Conservation (phyloP, 2,329 filamentous ascomycete genomes). For the Aspergillus cejpii region DNA sequence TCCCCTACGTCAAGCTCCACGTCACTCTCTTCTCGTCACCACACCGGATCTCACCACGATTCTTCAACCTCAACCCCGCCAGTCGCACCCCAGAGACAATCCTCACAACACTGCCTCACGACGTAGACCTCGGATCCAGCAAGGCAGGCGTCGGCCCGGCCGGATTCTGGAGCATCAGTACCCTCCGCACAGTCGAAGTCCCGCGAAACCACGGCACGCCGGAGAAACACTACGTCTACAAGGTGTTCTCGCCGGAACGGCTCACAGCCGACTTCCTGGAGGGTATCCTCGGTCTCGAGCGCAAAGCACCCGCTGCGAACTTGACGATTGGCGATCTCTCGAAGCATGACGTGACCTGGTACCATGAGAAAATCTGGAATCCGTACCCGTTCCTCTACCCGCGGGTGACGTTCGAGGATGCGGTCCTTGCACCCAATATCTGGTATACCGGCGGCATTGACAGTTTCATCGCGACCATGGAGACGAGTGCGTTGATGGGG, state of each 20-base stretch:
- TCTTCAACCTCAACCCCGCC: conserved; percentile 58
- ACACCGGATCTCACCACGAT: conserved; percentile 60
- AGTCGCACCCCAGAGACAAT: conserved; percentile 61
- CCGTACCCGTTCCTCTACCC: conserved; percentile 83
- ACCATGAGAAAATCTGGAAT: conserved; percentile 68
- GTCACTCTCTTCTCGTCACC: conserved; percentile 85
- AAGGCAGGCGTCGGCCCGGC: conserved; percentile 60
- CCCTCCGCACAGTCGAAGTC: conserved; percentile 59
- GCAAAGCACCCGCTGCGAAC: conserved; percentile 18
- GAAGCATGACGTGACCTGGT: conserved; percentile 60
- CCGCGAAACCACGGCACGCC: conserved; percentile 32
- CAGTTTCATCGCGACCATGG: conserved; percentile 95
- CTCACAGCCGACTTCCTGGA: conserved; percentile 45
- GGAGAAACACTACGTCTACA: conserved; percentile 54
- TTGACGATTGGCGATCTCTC: conserved; percentile 31
- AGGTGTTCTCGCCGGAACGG: conserved; percentile 56
- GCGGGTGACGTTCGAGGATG: conserved; percentile 78
- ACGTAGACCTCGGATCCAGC: conserved; percentile 36
- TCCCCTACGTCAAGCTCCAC: conserved; percentile 81
- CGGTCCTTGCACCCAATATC: conserved; percentile 50
- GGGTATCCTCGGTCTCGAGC: conserved; percentile 43
- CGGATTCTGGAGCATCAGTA: conserved; percentile 81
- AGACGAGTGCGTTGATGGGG: conserved; percentile 88
- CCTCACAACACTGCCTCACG: conserved; percentile 69
- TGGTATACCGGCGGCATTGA: conserved; percentile 68